Percentiles rank a stretch among this genome's conserved stretches.
These are phyloP conservation scores for Populus ilicifolia DNA, from an alignment of 345 rosid species.

Conservation along the genomic window DNA sequence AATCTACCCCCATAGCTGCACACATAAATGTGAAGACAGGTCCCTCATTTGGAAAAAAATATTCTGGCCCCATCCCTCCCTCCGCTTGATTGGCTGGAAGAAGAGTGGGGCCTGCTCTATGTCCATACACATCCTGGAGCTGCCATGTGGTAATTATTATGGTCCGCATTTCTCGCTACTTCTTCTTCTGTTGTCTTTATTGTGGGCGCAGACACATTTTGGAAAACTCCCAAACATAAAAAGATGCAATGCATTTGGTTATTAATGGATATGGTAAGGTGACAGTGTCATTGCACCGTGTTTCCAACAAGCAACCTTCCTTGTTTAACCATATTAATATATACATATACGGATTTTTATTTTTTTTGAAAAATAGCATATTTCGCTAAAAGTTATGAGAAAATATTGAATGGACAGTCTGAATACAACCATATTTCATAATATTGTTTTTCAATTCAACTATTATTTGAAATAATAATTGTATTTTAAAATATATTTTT, in stretches of 20 bases:
- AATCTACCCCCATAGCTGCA: conserved; percentile 23
- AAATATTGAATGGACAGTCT: too few relatives aligned
- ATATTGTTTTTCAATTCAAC: too few relatives aligned
- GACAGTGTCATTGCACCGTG: conserved; percentile 3
- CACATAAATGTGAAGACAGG: conserved; percentile 27
- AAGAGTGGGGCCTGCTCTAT: not conserved
- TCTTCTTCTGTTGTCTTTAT: not conserved
- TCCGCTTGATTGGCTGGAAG: conserved; percentile 11
- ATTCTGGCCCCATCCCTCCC: conserved; percentile 9
- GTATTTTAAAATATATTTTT: too few relatives aligned
- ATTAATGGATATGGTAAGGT: conserved; percentile 20
- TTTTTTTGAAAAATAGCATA: too few relatives aligned
- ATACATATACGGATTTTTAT: too few relatives aligned
- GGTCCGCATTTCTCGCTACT: not conserved
- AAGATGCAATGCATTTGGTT: conserved; percentile 1
- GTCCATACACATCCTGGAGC: conserved; percentile 6
- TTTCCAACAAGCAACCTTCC: not conserved
- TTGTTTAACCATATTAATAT: too few relatives aligned
- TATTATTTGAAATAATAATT: too few relatives aligned
- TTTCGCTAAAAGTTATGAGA: too few relatives aligned
- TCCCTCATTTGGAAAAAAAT: not conserved
- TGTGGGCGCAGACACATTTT: conserved; percentile 9
- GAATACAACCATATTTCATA: too few relatives aligned
- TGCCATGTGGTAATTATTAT: conserved; percentile 18
- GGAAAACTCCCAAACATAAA: conserved; percentile 14